Percentiles rank a stretch among this genome's conserved stretches.
Conservation (phyloP, 805 yeast species). For the Kuraishia borneana region DNA sequence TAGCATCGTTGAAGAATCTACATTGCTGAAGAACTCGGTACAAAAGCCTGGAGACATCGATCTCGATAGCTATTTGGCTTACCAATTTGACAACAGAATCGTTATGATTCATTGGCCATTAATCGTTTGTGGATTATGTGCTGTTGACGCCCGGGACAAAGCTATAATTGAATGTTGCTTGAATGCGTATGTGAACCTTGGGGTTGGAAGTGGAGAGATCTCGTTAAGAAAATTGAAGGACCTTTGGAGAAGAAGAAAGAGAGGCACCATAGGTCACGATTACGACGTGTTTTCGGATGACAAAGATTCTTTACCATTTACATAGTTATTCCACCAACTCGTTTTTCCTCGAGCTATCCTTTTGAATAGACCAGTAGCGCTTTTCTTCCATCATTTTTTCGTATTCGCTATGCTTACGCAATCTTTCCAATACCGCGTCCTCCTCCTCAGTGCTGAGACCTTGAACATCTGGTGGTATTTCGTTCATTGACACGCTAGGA, state of each 20-base stretch:
- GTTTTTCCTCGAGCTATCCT: conserved; percentile 22
- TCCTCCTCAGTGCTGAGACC: conserved; percentile 34
- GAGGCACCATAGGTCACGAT: conserved; percentile 11
- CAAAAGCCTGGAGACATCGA: conserved; percentile 5
- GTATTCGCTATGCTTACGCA: conserved; percentile 22
- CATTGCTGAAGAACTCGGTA: not conserved
- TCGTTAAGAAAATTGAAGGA: conserved; percentile 16
- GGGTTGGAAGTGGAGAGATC: conserved; percentile 24
- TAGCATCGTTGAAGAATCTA: conserved; percentile 3
- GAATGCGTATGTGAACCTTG: conserved; percentile 19
- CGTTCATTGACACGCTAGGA: conserved; percentile 88
- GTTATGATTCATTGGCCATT: conserved; percentile 27
- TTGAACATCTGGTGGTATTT: conserved; percentile 62
- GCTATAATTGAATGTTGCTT: conserved; percentile 22
- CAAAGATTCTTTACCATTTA: conserved; percentile 24
- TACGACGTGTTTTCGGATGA: conserved; percentile 17
- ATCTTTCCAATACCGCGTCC: conserved; percentile 20
- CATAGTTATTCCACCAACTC: conserved; percentile 4
- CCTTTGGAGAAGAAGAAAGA: conserved; percentile 19
- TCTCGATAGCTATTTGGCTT: conserved; percentile 16
- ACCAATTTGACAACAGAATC: conserved; percentile 21
- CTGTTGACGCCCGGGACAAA: conserved; percentile 17
- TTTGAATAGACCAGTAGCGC: conserved; percentile 24
- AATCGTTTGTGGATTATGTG: conserved; percentile 21
- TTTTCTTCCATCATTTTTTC: conserved; percentile 22